These are phyloP conservation scores for Talinum fruticosum DNA, from an alignment of 148 eudicot species.

Conservation along the genomic window DNA sequence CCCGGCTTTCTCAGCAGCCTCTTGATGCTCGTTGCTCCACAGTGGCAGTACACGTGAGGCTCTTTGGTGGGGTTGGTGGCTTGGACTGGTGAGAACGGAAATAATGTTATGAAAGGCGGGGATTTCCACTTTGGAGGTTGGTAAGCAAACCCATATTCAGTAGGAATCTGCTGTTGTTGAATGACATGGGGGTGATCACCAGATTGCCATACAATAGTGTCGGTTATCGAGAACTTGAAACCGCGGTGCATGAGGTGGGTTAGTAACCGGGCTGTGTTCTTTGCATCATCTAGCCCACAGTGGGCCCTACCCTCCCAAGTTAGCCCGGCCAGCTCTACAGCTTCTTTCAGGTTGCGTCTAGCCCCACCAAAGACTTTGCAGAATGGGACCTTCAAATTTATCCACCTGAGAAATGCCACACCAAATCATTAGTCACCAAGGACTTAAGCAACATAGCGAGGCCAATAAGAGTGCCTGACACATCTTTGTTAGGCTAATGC, in stretches of 20 bases:
- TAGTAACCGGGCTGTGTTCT: conserved; percentile 79
- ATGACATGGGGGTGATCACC: conserved; percentile 32
- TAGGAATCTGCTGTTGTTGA: conserved; percentile 33
- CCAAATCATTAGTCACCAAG: neutral
- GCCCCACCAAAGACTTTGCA: conserved; percentile 48
- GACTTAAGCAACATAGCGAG: too few species aligned
- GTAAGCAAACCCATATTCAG: conserved; percentile 30
- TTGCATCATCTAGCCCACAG: conserved; percentile 93
- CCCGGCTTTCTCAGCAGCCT: conserved; percentile 61
- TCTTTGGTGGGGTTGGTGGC: conserved; percentile 21
- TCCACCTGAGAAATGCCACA: conserved; percentile 58
- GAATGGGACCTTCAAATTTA: conserved; percentile 76
- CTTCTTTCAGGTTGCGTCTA: conserved; percentile 76
- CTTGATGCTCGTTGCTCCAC: conserved; percentile 69
- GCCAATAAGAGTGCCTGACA: too few species aligned
- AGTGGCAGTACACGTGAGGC: conserved; percentile 42
- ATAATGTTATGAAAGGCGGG: conserved; percentile 16
- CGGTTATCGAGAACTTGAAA: conserved; percentile 67
- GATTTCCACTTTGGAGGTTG: conserved; percentile 37
- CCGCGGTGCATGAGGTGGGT: conserved; percentile 62
- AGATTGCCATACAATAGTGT: conserved; percentile 42
- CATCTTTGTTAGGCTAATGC: neutral
- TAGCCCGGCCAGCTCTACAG: conserved; percentile 80
- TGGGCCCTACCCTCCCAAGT: conserved; percentile 94
- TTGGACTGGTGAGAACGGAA: conserved; percentile 35